A percentile compares a stretch with the other conserved stretches of the same genome.
Conservation (phyloP, 2,329 filamentous ascomycete genomes). For the Ascochyta pisi region DNA sequence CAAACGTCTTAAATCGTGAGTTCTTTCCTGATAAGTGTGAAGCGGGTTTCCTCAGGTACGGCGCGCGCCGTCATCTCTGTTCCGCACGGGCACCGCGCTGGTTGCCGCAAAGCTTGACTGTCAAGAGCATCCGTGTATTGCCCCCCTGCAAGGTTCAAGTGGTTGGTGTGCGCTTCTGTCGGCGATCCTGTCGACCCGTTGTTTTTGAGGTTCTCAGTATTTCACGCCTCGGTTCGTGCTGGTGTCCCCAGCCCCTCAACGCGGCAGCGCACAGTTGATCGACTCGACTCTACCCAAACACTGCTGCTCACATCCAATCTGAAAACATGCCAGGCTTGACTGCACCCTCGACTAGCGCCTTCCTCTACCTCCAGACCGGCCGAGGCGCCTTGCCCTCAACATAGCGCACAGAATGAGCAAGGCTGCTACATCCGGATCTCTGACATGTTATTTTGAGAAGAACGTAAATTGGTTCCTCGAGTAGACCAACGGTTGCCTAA, state of each 20-base stretch:
- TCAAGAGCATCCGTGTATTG: background rate
- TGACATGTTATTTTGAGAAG: background rate
- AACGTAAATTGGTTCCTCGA: background rate
- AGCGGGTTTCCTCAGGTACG: background rate
- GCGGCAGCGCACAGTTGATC: background rate
- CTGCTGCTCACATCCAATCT: background rate
- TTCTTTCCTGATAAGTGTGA: background rate
- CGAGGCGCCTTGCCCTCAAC: background rate
- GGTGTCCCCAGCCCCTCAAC: background rate
- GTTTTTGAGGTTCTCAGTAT: background rate
- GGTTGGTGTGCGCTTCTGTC: background rate
- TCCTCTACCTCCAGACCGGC: background rate
- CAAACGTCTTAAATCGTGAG: background rate
- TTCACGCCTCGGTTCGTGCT: background rate
- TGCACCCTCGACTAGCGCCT: background rate
- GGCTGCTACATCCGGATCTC: background rate
- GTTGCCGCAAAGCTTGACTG: background rate
- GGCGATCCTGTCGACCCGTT: background rate
- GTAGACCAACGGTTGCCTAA: background rate
- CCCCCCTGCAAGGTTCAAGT: background rate
- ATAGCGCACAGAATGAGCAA: background rate
- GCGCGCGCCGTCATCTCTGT: background rate
- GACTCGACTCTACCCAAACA: background rate
- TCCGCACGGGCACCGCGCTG: background rate
- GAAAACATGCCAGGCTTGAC: background rate